A percentile compares a stretch with the other conserved stretches of the same genome.
These are phyloP conservation scores for Vaccinium darrowii DNA, from an alignment of 148 eudicot species.

Conservation along the genomic window DNA sequence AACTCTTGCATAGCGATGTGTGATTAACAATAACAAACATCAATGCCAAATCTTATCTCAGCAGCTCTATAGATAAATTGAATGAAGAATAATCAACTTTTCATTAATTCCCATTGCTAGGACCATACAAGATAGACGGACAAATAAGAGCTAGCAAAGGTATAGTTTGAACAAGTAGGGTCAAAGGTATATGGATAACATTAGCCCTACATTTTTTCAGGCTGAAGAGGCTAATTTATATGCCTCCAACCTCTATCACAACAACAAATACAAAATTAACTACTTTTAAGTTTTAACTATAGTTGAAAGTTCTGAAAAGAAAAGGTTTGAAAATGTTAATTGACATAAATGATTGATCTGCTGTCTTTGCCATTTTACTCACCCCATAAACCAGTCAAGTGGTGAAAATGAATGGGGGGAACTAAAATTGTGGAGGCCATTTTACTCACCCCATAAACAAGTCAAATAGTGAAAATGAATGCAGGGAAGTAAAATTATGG, in stretches of 20 bases:
- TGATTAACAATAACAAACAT: conserved; percentile 12
- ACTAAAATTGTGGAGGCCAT: neutral
- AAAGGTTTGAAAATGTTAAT: neutral
- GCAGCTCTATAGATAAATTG: neutral
- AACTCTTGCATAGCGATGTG: conserved; percentile 77
- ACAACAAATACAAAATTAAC: neutral
- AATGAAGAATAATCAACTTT: neutral
- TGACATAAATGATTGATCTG: neutral
- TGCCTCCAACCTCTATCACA: neutral
- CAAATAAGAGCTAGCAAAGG: neutral
- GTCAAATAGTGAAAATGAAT: no score
- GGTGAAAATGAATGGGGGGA: no score
- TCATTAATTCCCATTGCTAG: neutral
- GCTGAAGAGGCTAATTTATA: neutral
- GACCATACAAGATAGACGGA: neutral
- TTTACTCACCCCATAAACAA: no score
- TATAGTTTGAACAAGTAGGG: neutral
- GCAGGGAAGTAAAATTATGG: neutral
- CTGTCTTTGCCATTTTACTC: neutral
- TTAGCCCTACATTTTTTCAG: neutral
- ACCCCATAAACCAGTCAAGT: no score
- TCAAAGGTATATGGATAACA: neutral
- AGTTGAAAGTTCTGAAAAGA: neutral
- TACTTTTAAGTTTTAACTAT: neutral
- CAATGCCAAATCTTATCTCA: neutral